phyloP scores from a whole-genome alignment of 1,139 yeast genomes.

The Yamadazyma diospyri region DNA sequence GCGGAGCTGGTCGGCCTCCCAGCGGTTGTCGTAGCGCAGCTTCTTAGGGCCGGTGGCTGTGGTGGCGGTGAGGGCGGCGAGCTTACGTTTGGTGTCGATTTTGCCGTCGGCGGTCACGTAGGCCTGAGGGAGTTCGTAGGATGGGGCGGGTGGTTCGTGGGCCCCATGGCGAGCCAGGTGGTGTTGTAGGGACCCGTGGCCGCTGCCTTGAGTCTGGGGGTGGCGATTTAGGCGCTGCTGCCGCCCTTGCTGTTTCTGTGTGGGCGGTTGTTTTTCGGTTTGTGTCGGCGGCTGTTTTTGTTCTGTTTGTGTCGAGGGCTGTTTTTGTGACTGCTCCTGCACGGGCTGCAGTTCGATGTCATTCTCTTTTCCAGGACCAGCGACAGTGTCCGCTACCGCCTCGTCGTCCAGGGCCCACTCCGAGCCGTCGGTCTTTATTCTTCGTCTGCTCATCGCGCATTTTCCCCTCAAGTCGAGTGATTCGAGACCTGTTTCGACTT shows the following conservation, averaged over 20 bases:
- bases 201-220: constrained; percentile 33
- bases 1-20: constrained; percentile 65
- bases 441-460: constrained; percentile 8
- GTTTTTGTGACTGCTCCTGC: too few species aligned
- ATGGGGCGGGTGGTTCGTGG: constrained; percentile 21
- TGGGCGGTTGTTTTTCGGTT: constrained; percentile 15
- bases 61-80: constrained; percentile 29
- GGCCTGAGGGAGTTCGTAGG: constrained; percentile 57
- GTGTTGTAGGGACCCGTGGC: too few species aligned
- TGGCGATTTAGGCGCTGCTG: constrained; percentile 21
- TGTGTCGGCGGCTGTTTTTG: too few species aligned
- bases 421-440: constrained; percentile 8
- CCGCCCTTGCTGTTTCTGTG: constrained; percentile 31
- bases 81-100: constrained; percentile 50
- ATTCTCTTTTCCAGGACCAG: too few species aligned
- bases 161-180: too few species aligned
- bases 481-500: too few species aligned
- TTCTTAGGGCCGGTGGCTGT: constrained; percentile 12
- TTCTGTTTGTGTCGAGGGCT: too few species aligned
- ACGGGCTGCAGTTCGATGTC: too few species aligned
- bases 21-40: constrained; percentile 37
- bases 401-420: constrained; percentile 9
- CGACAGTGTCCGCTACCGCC: not conserved
- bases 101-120: constrained; percentile 49
- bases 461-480: too few species aligned